phyloP scores from a whole-genome alignment of 208 protist genomes.

The Porcisia hertigi region DNA sequence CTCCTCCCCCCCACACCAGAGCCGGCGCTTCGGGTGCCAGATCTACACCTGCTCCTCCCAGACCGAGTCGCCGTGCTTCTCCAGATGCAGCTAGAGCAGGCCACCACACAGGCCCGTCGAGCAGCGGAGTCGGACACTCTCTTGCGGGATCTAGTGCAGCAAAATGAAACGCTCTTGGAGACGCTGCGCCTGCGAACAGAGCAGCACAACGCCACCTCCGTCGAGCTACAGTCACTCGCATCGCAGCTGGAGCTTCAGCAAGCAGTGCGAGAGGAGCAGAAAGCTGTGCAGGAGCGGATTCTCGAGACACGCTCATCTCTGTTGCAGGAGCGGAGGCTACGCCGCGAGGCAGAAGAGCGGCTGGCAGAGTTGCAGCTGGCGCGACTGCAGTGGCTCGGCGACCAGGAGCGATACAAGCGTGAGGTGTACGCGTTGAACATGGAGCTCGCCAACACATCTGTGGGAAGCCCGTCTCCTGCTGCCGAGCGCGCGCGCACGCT shows the following conservation, averaged over 20 bases:
- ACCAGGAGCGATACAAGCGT: slow-evolving; percentile 11
- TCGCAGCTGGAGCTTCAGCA: slow-evolving; percentile 9
- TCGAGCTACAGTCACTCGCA: slow-evolving; percentile 13
- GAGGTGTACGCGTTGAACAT: slow-evolving; percentile 37
- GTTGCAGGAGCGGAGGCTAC: slow-evolving; percentile 27
- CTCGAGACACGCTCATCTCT: slow-evolving; percentile 18
- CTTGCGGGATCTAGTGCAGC: slow-evolving; percentile 14
- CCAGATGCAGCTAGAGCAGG: neutral
- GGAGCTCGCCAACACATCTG: slow-evolving; percentile 21
- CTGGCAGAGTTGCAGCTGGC: slow-evolving; percentile 11
- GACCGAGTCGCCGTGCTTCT: slow-evolving; percentile 9
- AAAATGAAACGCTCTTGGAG: slow-evolving; percentile 15
- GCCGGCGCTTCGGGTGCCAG: neutral
- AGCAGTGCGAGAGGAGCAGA: neutral
- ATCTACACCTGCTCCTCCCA: neutral
- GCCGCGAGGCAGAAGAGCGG: slow-evolving; percentile 18
- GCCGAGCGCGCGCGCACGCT: neutral
- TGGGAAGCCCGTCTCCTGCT: neutral
- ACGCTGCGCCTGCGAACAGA: slow-evolving; percentile 16
- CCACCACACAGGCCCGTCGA: neutral
- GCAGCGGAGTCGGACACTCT: slow-evolving; percentile 4
- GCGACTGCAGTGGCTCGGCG: slow-evolving; percentile 13
- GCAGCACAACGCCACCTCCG: slow-evolving; percentile 2
- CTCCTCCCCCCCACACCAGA: neutral
- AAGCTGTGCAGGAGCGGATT: slow-evolving; percentile 6